Evolutionary conservation across 768 basidiomycete species (phyloP).

Genomic region (Fibroporia radiculosa): DNA sequence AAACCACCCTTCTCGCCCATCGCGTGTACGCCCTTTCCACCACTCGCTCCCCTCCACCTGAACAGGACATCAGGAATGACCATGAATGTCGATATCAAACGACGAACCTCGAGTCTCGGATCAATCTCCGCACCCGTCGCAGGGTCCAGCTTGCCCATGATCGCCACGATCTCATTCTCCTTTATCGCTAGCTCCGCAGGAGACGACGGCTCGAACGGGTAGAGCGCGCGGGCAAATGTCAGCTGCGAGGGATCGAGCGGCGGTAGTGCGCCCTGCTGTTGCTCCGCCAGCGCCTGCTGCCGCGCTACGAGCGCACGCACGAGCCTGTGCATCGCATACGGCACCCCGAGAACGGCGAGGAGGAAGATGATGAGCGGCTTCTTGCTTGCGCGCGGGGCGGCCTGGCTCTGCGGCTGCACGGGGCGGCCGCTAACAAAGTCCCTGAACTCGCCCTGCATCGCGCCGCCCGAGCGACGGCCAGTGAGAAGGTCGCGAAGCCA

Average conservation of each 20-base stretch:
- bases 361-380: conserved; percentile 93
- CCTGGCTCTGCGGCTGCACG: conserved; percentile 38
- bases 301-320: conserved; percentile 70
- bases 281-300: conserved; percentile 30
- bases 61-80: background rate
- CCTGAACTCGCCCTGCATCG: conserved; percentile 59
- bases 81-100: background rate
- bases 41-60: conserved; percentile 58
- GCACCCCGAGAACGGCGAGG: conserved; percentile 87
- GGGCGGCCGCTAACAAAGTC: conserved; percentile 67
- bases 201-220: conserved; percentile 67
- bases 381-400: conserved; percentile 59
- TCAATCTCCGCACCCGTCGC: conserved; percentile 61
- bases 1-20: conserved; percentile 93
- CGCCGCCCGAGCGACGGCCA: conserved; percentile 32
- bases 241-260: conserved; percentile 75
- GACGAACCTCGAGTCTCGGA: conserved; percentile 45
- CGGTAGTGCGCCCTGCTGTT: conserved; percentile 34
- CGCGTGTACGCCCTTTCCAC: conserved; percentile 92
- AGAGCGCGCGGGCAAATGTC: conserved; percentile 77
- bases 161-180: conserved; percentile 90
- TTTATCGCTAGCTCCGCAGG: conserved; percentile 74
- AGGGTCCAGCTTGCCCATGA: conserved; percentile 75
- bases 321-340: conserved; percentile 88
- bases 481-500: conserved; percentile 70